Conservation (phyloP, 2,329 filamentous ascomycete species). For the Hawksworthiomyces lignivorus region DNA sequence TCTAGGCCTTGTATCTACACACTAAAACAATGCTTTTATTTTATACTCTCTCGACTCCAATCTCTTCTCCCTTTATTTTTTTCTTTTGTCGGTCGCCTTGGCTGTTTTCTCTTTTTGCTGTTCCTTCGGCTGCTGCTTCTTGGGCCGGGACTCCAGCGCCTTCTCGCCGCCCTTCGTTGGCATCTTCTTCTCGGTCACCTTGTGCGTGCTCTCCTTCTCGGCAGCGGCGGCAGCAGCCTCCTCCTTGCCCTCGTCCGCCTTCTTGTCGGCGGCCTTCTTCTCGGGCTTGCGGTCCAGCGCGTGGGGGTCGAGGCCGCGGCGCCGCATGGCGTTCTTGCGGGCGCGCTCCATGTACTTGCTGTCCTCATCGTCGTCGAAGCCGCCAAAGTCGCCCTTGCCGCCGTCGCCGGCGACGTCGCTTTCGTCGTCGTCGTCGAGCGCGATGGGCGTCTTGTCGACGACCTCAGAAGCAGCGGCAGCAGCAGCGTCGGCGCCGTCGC, state of each 20-base stretch:
- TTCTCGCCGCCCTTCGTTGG: slow-evolving; percentile 38
- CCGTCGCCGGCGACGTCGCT: slow-evolving; percentile 23
- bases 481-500: slow-evolving; percentile 33
- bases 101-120: slow-evolving; percentile 6
- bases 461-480: not conserved
- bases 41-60: no score
- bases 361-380: slow-evolving; percentile 69
- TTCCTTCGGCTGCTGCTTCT: slow-evolving; percentile 11
- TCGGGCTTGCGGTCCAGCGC: slow-evolving; percentile 33
- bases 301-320: slow-evolving; percentile 66
- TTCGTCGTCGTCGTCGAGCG: slow-evolving; percentile 35
- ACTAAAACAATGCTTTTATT: no score
- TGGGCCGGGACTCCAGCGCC: slow-evolving; percentile 11
- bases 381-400: slow-evolving; percentile 53
- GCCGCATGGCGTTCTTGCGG: slow-evolving; percentile 65
- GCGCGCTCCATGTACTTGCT: slow-evolving; percentile 62
- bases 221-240: slow-evolving; percentile 2
- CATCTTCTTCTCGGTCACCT: slow-evolving; percentile 1
- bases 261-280: slow-evolving; percentile 17
- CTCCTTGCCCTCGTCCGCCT: slow-evolving; percentile 12
- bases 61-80: not conserved
- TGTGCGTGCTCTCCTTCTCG: slow-evolving; percentile 5
- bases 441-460: slow-evolving; percentile 64
- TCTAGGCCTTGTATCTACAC: no score
- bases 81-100: not conserved